phyloP scores from a whole-genome alignment of 169 alveolate species.

The Plasmodium adleri region DNA sequence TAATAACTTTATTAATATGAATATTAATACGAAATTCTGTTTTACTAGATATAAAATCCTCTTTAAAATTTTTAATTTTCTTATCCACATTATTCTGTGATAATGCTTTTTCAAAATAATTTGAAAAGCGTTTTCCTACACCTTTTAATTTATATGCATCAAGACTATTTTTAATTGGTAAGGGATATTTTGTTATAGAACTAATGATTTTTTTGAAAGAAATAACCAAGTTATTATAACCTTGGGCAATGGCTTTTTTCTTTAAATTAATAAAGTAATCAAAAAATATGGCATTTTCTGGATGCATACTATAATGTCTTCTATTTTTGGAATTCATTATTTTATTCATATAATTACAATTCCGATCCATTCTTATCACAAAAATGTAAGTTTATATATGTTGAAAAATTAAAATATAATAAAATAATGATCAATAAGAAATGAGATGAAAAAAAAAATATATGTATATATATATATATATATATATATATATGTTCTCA shows the following conservation, averaged over 20 bases:
- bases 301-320: constrained; percentile 62
- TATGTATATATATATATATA: too few species aligned
- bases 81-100: constrained; percentile 11
- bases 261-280: constrained; percentile 67
- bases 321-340: constrained; percentile 13
- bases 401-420: neutral
- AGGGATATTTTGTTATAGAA: constrained; percentile 80
- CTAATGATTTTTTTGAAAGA: constrained; percentile 71
- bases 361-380: constrained; percentile 29
- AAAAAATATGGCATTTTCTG: constrained; percentile 51
- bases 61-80: neutral
- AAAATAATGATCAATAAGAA: constrained; percentile 5
- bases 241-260: constrained; percentile 64
- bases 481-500: too few species aligned
- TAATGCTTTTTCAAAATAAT: constrained; percentile 66
- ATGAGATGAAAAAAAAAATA: neutral
- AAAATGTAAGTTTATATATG: neutral
- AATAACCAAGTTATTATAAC: constrained; percentile 60
- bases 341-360: neutral
- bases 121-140: constrained; percentile 78
- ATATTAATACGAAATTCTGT: constrained; percentile 1
- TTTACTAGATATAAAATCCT: constrained; percentile 2
- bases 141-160: constrained; percentile 81
- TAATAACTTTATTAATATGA: constrained; percentile 69
- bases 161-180: constrained; percentile 77